phyloP scores from a whole-genome alignment of 495 filamentous ascomycete genomes.

The Hypoxylon perforatum region DNA sequence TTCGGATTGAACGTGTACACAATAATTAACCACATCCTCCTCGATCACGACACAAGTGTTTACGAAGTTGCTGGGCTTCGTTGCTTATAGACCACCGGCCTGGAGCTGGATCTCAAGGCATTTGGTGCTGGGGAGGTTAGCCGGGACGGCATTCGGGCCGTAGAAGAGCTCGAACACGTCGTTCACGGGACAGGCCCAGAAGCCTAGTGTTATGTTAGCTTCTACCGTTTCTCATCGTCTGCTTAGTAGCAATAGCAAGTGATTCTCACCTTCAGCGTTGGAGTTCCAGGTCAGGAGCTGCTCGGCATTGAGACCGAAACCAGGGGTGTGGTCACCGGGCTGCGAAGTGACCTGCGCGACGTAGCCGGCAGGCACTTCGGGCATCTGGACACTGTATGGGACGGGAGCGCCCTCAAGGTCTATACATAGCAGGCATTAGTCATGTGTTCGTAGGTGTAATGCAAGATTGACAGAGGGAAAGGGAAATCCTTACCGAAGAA shows the following conservation, averaged over 20 bases:
- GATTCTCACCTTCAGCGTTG: slow-evolving; percentile 7
- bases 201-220: slow-evolving; percentile 8
- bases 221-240: neutral
- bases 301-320: slow-evolving; percentile 3
- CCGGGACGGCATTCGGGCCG: slow-evolving; percentile 15
- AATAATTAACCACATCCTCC: neutral
- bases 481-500: slow-evolving; percentile 19
- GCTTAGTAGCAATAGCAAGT: neutral
- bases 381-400: slow-evolving; percentile 9
- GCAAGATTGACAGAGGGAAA: no score
- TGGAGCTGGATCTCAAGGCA: slow-evolving; percentile 21
- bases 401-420: slow-evolving; percentile 5
- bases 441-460: no score
- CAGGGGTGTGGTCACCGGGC: slow-evolving; percentile 8
- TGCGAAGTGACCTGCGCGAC: slow-evolving; percentile 8
- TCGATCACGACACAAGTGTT: neutral
- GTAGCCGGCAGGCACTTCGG: slow-evolving; percentile 2
- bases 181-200: slow-evolving; percentile 18
- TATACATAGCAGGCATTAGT: neutral
- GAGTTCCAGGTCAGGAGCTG: slow-evolving; percentile 12
- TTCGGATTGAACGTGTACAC: no score
- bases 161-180: slow-evolving; percentile 14
- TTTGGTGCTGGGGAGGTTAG: slow-evolving; percentile 23
- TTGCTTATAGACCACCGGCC: neutral
- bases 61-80: neutral